These are phyloP conservation scores for Phylloporus rhodoxanthus DNA, from an alignment of 768 basidiomycete species.

Conservation along the genomic window DNA sequence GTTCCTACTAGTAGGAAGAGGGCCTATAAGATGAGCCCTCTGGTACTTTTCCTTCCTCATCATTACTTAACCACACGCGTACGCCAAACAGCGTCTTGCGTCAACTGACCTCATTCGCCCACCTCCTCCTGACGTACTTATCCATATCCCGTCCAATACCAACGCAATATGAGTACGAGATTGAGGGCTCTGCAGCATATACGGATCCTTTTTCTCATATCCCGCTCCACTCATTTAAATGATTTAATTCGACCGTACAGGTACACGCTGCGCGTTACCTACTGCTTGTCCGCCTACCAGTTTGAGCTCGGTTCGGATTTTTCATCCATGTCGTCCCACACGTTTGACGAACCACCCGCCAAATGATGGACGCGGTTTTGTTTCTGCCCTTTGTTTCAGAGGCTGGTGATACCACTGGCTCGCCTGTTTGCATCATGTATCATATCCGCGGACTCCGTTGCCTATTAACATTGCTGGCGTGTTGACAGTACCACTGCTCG, in stretches of 20 bases:
- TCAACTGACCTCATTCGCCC: neutral
- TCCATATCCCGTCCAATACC: neutral
- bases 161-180: conserved; percentile 8
- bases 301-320: conserved; percentile 22
- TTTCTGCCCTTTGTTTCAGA: conserved; percentile 20
- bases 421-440: neutral
- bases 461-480: neutral
- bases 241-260: neutral
- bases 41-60: neutral
- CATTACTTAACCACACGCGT: conserved; percentile 2
- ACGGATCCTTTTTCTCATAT: neutral
- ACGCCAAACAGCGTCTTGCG: neutral
- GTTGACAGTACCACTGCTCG: neutral
- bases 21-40: conserved; percentile 8
- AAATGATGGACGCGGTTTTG: conserved; percentile 20
- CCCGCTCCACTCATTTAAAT: neutral
- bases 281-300: conserved; percentile 11
- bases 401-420: conserved; percentile 16
- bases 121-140: neutral
- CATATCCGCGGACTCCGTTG: conserved; percentile 7
- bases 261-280: neutral
- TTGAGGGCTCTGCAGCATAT: conserved; percentile 8
- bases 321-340: conserved; percentile 22
- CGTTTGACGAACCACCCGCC: conserved; percentile 16
- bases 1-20: conserved; percentile 7